Percentiles rank a stretch among this genome's conserved stretches.
phyloP scores from a whole-genome alignment of 2,329 filamentous ascomycete species.

The Fusarium sp. region DNA sequence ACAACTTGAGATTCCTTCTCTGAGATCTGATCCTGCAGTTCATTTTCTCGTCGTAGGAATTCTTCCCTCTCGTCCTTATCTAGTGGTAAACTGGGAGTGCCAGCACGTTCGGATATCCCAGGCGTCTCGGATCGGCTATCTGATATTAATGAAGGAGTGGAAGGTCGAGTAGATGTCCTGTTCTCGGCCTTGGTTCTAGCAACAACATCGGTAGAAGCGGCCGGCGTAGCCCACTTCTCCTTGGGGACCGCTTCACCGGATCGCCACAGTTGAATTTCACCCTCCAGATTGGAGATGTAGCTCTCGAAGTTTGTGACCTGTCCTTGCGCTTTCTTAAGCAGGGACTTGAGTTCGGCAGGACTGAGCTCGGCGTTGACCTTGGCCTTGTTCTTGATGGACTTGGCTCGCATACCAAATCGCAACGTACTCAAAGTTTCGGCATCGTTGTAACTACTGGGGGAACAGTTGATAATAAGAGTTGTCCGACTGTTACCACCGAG shows the following conservation, averaged over 20 bases:
- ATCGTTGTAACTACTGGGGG: conserved; percentile 98
- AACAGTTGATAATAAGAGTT: conserved; percentile 99
- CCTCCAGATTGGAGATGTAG: conserved; percentile 86
- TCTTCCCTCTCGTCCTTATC: conserved; percentile 98
- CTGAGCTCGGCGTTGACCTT: conserved; percentile 99
- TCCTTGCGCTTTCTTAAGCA: conserved; percentile 91
- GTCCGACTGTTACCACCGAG: conserved; percentile 97
- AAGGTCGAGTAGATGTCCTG: conserved; percentile 60
- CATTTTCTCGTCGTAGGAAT: conserved; percentile 93
- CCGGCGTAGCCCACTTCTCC: conserved; percentile 83
- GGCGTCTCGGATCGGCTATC: conserved; percentile 74
- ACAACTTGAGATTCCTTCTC: conserved; percentile 89
- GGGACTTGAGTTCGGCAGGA: conserved; percentile 90
- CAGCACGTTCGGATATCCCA: conserved; percentile 80
- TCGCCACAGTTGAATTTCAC: conserved; percentile 88
- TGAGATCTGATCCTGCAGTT: conserved; percentile 94
- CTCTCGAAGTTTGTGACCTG: conserved; percentile 89
- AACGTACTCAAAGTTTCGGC: conserved; percentile 92
- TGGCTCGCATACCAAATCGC: conserved; percentile 94
- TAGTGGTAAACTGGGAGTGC: conserved; percentile 86
- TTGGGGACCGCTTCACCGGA: conserved; percentile 87
- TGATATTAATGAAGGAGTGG: conserved; percentile 62
- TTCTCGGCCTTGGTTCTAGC: conserved; percentile 56
- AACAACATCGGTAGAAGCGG: conserved; percentile 64
- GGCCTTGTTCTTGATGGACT: conserved; percentile 99